Evolutionary conservation across 2,329 filamentous ascomycete species (phyloP).

Genomic region (Mollisiaceae sp.): DNA sequence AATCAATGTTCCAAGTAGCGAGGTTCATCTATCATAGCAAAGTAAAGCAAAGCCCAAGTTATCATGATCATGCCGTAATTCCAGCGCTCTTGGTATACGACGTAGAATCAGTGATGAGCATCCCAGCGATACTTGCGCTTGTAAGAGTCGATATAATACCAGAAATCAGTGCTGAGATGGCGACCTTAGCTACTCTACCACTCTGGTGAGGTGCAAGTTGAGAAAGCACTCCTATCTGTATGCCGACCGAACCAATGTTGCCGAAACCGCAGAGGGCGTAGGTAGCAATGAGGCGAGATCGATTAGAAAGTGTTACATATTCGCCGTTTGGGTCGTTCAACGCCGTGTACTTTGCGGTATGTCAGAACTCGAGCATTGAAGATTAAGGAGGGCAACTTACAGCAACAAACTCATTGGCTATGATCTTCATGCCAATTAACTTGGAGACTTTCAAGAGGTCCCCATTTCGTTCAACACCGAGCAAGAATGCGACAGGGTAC

Average conservation of each 20-base stretch:
- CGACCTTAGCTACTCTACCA: constrained; percentile 77
- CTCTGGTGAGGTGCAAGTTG: constrained; percentile 78
- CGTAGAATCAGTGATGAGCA: constrained; percentile 66
- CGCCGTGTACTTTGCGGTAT: constrained; percentile 16
- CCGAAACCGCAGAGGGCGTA: constrained; percentile 86
- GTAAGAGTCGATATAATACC: constrained; percentile 81
- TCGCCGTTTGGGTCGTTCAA: constrained; percentile 38
- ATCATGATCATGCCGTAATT: not conserved
- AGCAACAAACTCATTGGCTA: constrained; percentile 57
- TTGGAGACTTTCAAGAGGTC: constrained; percentile 74
- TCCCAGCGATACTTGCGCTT: constrained; percentile 76
- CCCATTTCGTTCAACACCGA: constrained; percentile 71
- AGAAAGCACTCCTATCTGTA: constrained; percentile 85
- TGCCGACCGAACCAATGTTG: constrained; percentile 86
- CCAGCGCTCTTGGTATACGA: constrained; percentile 29
- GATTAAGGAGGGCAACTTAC: constrained; percentile 23
- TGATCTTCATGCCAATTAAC: constrained; percentile 84
- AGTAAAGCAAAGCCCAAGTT: not conserved
- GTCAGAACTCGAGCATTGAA: not conserved
- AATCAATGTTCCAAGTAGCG: no score
- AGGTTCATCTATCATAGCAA: not conserved
- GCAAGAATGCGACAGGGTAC: constrained; percentile 79
- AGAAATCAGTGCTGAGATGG: constrained; percentile 76
- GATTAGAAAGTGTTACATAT: constrained; percentile 66
- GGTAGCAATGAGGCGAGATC: constrained; percentile 81